Evolutionary conservation across 2,329 filamentous ascomycete genomes (phyloP).

Genomic region (Hypoxylon sp.): DNA sequence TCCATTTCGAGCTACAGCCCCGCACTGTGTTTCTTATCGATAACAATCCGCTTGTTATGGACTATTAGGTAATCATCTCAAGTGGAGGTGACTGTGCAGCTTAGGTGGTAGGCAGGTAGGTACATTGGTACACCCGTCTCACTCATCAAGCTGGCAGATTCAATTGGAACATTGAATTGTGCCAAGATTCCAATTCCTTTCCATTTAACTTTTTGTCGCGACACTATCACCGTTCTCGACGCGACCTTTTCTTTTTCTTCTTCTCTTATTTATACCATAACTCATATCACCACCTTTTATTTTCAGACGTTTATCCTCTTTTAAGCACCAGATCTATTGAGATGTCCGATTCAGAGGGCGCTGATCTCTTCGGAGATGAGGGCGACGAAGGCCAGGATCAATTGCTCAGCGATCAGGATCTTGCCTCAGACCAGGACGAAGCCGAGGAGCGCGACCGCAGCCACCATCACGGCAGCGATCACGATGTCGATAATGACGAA

Average conservation of each 20-base stretch:
- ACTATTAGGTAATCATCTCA: no score
- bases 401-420: conserved; percentile 68
- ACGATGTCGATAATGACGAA: conserved; percentile 54
- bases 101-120: no score
- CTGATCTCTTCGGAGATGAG: conserved; percentile 68
- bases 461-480: conserved; percentile 49
- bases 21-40: conserved; percentile 19
- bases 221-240: no score
- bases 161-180: no score
- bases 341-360: conserved; percentile 68
- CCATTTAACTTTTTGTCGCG: no score
- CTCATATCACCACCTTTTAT: neutral
- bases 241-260: no score
- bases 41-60: conserved; percentile 10
- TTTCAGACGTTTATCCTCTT: no score
- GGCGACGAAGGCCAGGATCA: conserved; percentile 67
- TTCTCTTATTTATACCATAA: no score
- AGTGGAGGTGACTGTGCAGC: no score
- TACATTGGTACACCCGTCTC: no score
- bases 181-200: conserved; percentile 4
- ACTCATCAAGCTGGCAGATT: no score
- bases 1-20: conserved; percentile 18
- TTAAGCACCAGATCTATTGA: conserved; percentile 15
- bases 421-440: conserved; percentile 60
- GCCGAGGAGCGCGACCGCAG: conserved; percentile 51